Evolutionary conservation across 768 basidiomycete species (phyloP).

Genomic region (Mycena epipterygia): DNA sequence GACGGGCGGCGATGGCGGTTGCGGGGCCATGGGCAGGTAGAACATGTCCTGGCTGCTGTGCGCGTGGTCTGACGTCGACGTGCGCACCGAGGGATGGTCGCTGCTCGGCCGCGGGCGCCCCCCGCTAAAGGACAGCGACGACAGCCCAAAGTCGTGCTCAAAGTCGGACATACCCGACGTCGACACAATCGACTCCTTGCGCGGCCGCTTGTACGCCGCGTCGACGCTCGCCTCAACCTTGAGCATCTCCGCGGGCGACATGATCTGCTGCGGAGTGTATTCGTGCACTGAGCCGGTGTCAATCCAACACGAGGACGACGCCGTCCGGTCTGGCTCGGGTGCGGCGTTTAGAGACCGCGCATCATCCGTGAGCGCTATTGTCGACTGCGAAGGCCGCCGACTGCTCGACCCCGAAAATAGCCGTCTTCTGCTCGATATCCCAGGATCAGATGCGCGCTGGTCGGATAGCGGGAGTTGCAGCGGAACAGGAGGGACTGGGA

Average conservation of each 20-base stretch:
- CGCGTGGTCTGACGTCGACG: conserved; percentile 20
- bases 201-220: conserved; percentile 42
- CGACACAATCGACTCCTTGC: conserved; percentile 56
- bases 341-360: conserved; percentile 52
- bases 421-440: conserved; percentile 59
- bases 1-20: conserved; percentile 42
- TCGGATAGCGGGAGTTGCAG: conserved; percentile 51
- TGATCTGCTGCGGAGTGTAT: conserved; percentile 74
- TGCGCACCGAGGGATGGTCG: conserved; percentile 31
- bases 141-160: conserved; percentile 45
- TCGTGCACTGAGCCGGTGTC: conserved; percentile 58
- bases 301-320: conserved; percentile 62
- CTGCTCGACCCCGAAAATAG: conserved; percentile 72
- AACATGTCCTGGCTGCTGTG: conserved; percentile 10
- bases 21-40: conserved; percentile 24
- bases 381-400: conserved; percentile 62
- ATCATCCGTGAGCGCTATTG: conserved; percentile 63
- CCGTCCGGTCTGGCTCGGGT: conserved; percentile 36
- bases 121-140: conserved; percentile 43
- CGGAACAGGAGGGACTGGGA: conserved; percentile 67
- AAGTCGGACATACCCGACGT: conserved; percentile 49
- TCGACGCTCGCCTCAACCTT: conserved; percentile 69
- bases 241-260: conserved; percentile 76
- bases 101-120: conserved; percentile 33
- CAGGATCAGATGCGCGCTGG: conserved; percentile 44